A percentile compares a stretch with the other conserved stretches of the same genome.
Conservation (phyloP, 306 rosid genomes). For the Dryas alaskensis region DNA sequence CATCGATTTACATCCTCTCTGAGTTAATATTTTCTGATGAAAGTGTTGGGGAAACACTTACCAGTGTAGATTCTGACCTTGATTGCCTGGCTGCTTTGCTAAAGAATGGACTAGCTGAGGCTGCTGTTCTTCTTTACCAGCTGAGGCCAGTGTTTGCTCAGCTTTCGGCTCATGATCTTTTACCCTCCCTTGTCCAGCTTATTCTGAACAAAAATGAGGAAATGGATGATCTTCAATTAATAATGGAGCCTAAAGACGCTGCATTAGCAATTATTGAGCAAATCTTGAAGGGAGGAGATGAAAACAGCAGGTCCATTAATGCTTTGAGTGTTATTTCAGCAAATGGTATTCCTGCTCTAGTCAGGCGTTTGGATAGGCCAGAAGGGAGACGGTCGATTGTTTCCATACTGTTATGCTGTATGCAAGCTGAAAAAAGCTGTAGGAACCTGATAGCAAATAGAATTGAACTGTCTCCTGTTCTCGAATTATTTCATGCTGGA, state of each 20-base stretch:
- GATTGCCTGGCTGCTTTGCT: constrained; percentile 77
- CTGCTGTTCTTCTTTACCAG: constrained; percentile 77
- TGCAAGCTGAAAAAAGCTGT: constrained; percentile 74
- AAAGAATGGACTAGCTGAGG: constrained; percentile 75
- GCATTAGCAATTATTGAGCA: constrained; percentile 73
- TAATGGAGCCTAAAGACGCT: constrained; percentile 72
- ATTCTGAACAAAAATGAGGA: constrained; percentile 53
- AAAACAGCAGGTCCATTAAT: constrained; percentile 60
- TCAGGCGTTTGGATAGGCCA: constrained; percentile 47
- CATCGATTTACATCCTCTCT: constrained; percentile 69
- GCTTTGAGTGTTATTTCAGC: constrained; percentile 63
- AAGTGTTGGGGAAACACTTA: constrained; percentile 66
- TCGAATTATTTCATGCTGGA: constrained; percentile 79
- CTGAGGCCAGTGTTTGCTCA: constrained; percentile 64
- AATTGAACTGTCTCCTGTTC: constrained; percentile 61
- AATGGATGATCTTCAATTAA: constrained; percentile 53
- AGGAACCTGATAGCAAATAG: constrained; percentile 60
- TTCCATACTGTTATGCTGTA: constrained; percentile 75
- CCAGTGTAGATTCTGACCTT: constrained; percentile 80
- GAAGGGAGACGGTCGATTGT: constrained; percentile 68
- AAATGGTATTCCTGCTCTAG: constrained; percentile 69
- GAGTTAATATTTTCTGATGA: constrained; percentile 63
- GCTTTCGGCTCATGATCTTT: constrained; percentile 64
- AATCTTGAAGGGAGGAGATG: constrained; percentile 73
- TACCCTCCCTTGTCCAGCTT: constrained; percentile 61